Percentiles rank a stretch among this genome's conserved stretches.
These are phyloP conservation scores for Metschnikowia gelsemii DNA, from an alignment of 805 yeast genomes.

Conservation along the genomic window DNA sequence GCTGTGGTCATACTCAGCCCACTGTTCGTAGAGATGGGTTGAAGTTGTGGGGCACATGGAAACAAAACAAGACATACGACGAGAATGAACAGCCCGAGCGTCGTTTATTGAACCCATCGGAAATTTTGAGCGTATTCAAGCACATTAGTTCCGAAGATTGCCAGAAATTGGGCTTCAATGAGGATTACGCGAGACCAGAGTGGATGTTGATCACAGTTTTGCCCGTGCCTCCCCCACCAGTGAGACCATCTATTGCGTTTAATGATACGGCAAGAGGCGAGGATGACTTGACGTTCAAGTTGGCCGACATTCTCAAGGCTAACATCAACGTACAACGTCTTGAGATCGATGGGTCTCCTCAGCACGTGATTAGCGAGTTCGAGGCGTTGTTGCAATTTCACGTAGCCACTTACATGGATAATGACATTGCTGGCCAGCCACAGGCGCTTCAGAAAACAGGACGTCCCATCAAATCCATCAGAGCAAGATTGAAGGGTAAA, in stretches of 20 bases:
- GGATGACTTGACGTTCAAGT: conserved; percentile 96
- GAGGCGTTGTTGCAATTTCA: conserved; percentile 95
- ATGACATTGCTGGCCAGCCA: conserved; percentile 99
- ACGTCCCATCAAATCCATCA: conserved; percentile 95
- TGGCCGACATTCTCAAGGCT: conserved; percentile 95
- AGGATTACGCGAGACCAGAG: conserved; percentile 97
- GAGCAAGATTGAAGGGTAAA: conserved; percentile 99
- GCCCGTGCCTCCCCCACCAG: conserved; percentile 99
- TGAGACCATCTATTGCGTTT: conserved; percentile 96
- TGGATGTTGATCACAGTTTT: conserved; percentile 97
- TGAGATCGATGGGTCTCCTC: conserved; percentile 99
- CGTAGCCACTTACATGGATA: conserved; percentile 99
- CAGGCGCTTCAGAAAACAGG: conserved; percentile 98
- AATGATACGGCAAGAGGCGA: conserved; percentile 98
- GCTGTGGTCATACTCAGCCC: conserved; percentile 98
- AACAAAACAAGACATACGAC: conserved; percentile 76
- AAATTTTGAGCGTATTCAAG: conserved; percentile 85
- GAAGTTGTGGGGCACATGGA: conserved; percentile 98
- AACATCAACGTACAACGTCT: conserved; percentile 95
- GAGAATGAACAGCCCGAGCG: conserved; percentile 90
- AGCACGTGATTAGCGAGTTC: conserved; percentile 94
- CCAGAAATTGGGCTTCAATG: conserved; percentile 79
- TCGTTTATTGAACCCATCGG: conserved; percentile 82
- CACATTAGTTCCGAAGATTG: conserved; percentile 88
- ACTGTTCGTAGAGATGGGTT: conserved; percentile 93